Evolutionary conservation across 805 yeast species (phyloP).

Genomic region (Lipomyces sp.): DNA sequence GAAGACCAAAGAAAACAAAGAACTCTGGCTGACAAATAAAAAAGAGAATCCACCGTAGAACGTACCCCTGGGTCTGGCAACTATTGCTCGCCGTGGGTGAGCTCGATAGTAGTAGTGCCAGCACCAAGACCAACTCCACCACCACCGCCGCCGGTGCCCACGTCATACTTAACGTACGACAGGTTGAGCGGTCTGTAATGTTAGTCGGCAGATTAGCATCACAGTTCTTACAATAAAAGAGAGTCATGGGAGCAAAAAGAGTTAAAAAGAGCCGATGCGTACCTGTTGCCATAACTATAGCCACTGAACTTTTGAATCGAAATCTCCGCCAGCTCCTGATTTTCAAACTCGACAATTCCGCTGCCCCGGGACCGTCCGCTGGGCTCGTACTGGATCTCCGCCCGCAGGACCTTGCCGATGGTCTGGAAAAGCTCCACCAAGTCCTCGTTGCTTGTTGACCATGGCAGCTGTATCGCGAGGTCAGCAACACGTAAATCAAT

Average conservation of each 20-base stretch:
- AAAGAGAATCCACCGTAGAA: too few relatives aligned
- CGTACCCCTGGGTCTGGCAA: too few relatives aligned
- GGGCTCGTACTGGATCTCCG: conserved; percentile 65
- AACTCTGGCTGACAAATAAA: too few relatives aligned
- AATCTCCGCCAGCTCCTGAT: conserved; percentile 61
- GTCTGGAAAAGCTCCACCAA: conserved; percentile 81
- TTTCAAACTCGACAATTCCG: conserved; percentile 79
- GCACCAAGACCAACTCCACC: not conserved
- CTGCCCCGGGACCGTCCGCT: conserved; percentile 71
- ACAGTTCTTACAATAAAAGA: not conserved
- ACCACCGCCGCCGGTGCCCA: not conserved
- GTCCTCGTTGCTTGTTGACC: conserved; percentile 82
- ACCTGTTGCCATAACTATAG: conserved; percentile 75
- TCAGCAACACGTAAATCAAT: not conserved
- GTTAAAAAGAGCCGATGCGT: not conserved
- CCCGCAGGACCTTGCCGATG: conserved; percentile 68
- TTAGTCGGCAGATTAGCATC: too few relatives aligned
- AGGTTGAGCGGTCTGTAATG: conserved; percentile 57
- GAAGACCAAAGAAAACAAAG: too few relatives aligned
- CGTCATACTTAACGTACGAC: conserved; percentile 56
- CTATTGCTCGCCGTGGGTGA: conserved; percentile 11
- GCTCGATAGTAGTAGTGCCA: conserved; percentile 1
- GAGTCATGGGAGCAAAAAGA: not conserved
- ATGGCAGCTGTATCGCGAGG: conserved; percentile 52
- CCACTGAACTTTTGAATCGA: conserved; percentile 74